Evolutionary conservation across 2,329 filamentous ascomycete species (phyloP).

Genomic region (Sphaerulina vaccinii): DNA sequence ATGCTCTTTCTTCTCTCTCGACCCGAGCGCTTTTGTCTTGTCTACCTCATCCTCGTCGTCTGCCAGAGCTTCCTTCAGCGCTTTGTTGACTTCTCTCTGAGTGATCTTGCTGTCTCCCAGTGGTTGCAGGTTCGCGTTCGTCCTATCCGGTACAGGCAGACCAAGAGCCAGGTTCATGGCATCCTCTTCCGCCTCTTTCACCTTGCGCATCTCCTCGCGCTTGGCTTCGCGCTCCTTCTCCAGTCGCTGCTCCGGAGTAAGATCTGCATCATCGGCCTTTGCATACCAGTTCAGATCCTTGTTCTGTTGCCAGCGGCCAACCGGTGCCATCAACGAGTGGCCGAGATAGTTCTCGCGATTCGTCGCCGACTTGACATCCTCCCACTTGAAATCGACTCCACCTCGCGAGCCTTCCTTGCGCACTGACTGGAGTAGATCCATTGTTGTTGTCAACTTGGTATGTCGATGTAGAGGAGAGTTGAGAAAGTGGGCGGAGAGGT

Average conservation of each 20-base stretch:
- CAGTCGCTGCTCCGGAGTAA: constrained; percentile 52
- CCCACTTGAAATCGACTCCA: constrained; percentile 95
- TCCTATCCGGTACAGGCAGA: constrained; percentile 65
- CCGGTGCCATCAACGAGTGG: constrained; percentile 84
- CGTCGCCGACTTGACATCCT: constrained; percentile 79
- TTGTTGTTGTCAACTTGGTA: constrained; percentile 39
- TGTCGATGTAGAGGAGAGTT: background rate
- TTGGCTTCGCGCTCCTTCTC: constrained; percentile 68
- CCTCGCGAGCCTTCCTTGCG: constrained; percentile 88
- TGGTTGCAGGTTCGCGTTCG: constrained; percentile 64
- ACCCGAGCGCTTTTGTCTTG: constrained; percentile 21
- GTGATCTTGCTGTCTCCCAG: constrained; percentile 54
- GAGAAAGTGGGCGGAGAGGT: background rate
- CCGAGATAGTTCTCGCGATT: constrained; percentile 91
- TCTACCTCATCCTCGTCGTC: constrained; percentile 40
- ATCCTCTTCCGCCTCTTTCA: constrained; percentile 92
- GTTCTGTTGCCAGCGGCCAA: constrained; percentile 86
- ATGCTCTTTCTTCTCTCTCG: constrained; percentile 19
- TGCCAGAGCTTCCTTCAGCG: constrained; percentile 49
- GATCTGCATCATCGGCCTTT: constrained; percentile 54
- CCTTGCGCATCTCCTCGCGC: constrained; percentile 67
- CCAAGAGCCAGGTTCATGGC: constrained; percentile 82
- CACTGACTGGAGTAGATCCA: constrained; percentile 92
- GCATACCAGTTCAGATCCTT: constrained; percentile 67
- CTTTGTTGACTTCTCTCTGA: constrained; percentile 57